Evolutionary conservation across 2,329 filamentous ascomycete species (phyloP).

Genomic region (Cordyceps javanica): DNA sequence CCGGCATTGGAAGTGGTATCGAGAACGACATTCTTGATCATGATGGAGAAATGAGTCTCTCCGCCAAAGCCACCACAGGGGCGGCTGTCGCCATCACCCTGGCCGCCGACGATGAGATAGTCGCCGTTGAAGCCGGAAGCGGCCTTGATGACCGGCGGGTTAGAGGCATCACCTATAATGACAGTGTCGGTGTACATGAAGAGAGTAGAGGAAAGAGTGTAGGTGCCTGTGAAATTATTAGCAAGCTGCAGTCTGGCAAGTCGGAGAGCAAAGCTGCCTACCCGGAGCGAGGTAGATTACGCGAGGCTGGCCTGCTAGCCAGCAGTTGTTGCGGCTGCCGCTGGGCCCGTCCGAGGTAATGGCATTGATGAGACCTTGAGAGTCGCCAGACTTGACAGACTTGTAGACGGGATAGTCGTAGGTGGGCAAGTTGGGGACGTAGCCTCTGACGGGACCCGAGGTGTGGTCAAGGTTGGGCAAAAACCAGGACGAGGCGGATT

Average conservation of each 20-base stretch:
- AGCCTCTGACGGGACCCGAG: conserved; percentile 16
- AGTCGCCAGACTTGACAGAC: conserved; percentile 11
- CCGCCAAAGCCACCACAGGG: conserved; percentile 16
- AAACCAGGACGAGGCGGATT: conserved; percentile 18
- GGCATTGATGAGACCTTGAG: conserved; percentile 5
- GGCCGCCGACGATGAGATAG: conserved; percentile 17
- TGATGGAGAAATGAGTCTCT: conserved; percentile 18
- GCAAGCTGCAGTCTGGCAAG: neutral
- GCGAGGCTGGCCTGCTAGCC: conserved; percentile 17
- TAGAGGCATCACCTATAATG: conserved; percentile 68
- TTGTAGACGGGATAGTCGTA: conserved; percentile 18
- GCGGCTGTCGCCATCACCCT: conserved; percentile 13
- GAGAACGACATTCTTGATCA: conserved; percentile 19
- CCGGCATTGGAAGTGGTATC: conserved; percentile 17
- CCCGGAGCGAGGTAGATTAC: conserved; percentile 17
- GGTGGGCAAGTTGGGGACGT: conserved; percentile 15
- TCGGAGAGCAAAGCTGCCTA: neutral
- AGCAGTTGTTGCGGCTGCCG: conserved; percentile 17
- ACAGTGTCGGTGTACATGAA: conserved; percentile 53
- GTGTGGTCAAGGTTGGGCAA: conserved; percentile 18
- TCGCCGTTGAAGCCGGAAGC: conserved; percentile 57
- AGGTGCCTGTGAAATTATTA: conserved; percentile 13
- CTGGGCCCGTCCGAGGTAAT: conserved; percentile 12
- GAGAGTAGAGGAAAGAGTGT: conserved; percentile 15
- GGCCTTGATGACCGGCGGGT: conserved; percentile 65